Evolutionary conservation across 2,329 filamentous ascomycete species (phyloP), one percentile per base, ranked within the genome.

Genomic region (Zymoseptoria tritici): DNA sequence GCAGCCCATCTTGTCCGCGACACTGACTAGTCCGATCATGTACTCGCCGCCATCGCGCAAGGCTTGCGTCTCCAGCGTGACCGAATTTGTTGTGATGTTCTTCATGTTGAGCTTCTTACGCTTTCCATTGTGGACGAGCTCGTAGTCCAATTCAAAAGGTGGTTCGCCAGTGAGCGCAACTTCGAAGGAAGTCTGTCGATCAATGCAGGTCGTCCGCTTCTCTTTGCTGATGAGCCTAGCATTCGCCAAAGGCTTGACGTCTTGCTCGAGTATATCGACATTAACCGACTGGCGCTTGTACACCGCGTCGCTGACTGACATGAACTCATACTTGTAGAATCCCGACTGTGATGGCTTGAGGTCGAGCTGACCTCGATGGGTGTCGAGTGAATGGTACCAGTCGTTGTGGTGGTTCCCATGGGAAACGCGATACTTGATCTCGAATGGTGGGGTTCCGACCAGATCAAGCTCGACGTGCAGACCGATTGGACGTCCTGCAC

Each of bases 131-230:
- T 97, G 90, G 7, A 97, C 84, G 49, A 97, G 79, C 74, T 97
- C 94, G 78, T 96, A 99, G 71, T 97, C 91, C 49, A 99, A 77
- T 21, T 82, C 88, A 80, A 93, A 97, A 0, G 95, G 94, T 19
- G 86, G 82, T 68, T 97, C 91, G 50, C 95, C 94, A 52, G 85
- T 80, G 50, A 97, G 82, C 56, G 81, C 76, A 49, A 97, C 85
- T 58, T 90, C 85, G 26, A 94, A 84, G 31, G 86, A 83, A 6
- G 92, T 85, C 20, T 86, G 81, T 58, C 96, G 87, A 61, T 94
- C 91, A 58, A 97, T 87, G 71, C 94, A 99, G 54, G 89, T 85
- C 67, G 83, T 86, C 61, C 85, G 80, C 21, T 79, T 77, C 20
- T 80, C 77, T 7, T 79, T 78, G 24, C 81, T 80, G 58, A 91